A percentile compares a stretch with the other conserved stretches of the same genome.
Conservation (phyloP, 768 basidiomycete species). For the Leucogyrophana mollusca region DNA sequence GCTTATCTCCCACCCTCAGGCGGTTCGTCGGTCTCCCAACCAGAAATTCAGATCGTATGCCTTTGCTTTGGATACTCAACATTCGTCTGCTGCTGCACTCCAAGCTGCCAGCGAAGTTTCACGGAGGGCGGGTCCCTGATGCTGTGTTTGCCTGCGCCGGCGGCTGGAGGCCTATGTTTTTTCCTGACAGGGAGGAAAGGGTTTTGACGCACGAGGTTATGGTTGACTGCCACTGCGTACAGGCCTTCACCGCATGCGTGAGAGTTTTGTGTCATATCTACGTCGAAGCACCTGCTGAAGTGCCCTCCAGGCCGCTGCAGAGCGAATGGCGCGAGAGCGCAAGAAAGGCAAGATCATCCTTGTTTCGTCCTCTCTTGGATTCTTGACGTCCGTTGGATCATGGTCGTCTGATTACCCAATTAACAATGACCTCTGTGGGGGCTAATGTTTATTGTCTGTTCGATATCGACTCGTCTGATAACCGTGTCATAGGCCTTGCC, state of each 20-base stretch:
- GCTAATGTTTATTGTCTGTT: too few relatives aligned
- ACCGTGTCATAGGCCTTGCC: constrained; percentile 59
- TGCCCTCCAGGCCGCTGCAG: constrained; percentile 75
- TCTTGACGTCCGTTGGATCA: constrained; percentile 75
- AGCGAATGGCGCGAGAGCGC: constrained; percentile 58
- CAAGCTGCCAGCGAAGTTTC: constrained; percentile 53
- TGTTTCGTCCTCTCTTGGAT: constrained; percentile 71
- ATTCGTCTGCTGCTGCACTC: constrained; percentile 59
- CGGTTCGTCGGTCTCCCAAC: constrained; percentile 46
- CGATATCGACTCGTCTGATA: neutral
- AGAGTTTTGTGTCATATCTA: too few relatives aligned
- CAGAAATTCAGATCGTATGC: constrained; percentile 71
- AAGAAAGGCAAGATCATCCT: constrained; percentile 71
- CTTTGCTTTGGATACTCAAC: constrained; percentile 54
- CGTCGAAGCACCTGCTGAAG: too few relatives aligned
- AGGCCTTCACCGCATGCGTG: constrained; percentile 55
- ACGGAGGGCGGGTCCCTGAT: constrained; percentile 65
- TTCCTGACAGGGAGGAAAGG: constrained; percentile 64
- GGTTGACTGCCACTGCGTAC: constrained; percentile 53
- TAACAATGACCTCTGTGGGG: constrained; percentile 78
- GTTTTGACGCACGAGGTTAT: constrained; percentile 60
- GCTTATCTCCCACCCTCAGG: constrained; percentile 31
- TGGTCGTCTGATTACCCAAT: constrained; percentile 79
- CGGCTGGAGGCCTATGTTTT: constrained; percentile 64
- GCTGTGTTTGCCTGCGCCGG: constrained; percentile 83